Base-by-base conservation (phyloP, 2,329 filamentous ascomycete species). In the Rhynchosporium graminicola region DNA sequence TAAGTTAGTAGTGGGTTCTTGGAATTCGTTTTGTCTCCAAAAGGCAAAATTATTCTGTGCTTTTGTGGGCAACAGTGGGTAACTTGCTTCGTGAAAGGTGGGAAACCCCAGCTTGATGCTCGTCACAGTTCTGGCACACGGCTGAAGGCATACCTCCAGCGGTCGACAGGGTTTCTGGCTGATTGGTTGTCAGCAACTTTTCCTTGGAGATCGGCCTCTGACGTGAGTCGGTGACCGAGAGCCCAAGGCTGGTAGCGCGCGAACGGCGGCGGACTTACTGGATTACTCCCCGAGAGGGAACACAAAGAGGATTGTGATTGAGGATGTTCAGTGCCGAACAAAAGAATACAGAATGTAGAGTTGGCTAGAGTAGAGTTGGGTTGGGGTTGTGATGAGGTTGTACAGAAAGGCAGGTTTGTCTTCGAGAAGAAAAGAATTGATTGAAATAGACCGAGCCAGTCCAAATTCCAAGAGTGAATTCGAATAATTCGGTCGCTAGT, bases 111-210 rank as follows among this genome's bases (percentile, higher is more conserved):
- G 31, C 38, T 52, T 52, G 15, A 45, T 40, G 26, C 58, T 60
- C 47, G n/a, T 48, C 28, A 36, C 6, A 36, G 20, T 26, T 48
- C 8, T 59, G 46, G 36, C 29, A 47, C 58, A 54, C 40, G 29
- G 47, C 48, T 43, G 58, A 60, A 60, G 58, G 40, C 58, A 60
- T 54, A 33, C 26, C 29, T 57, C 40, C 40, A 20, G 54, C 20
- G 54, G 33, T 46, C 12, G 42, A 45, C 54, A 57, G 54, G 54
- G 54, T 46, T 10, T 46, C 15, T 20, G 40, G 29, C 38, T 46
- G 54, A 57, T 57, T 57, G 54, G 54, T 46, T 43, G 28, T 57
- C 9, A 36, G 33, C 6, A 40, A 46, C 54, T 57, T 29, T 46
- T 57, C 15, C 5, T 20, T 20, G 43, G 7, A 33, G 13, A 13